Percentiles rank a stretch among this genome's conserved stretches.
Evolutionary conservation across 306 rosid species (phyloP).

Genomic region (Oemleria cerasiformis): DNA sequence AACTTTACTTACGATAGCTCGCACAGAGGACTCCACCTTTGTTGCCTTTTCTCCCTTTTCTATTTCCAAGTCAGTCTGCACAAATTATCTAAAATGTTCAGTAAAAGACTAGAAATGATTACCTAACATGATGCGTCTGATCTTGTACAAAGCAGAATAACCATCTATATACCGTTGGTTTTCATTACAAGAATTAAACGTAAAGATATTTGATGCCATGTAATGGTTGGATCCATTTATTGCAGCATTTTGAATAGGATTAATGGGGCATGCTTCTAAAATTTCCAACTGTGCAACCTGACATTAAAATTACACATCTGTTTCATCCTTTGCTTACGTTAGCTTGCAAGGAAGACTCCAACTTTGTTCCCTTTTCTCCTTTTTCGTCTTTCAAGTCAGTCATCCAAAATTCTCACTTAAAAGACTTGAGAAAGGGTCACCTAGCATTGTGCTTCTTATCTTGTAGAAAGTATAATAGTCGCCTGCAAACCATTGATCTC

Average conservation of each 20-base stretch:
- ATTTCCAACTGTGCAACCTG: constrained; percentile 35
- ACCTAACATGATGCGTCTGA: constrained; percentile 12
- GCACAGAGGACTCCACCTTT: constrained; percentile 13
- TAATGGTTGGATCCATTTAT: too few species aligned
- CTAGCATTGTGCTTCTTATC: constrained; percentile 12
- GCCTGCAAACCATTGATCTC: neutral
- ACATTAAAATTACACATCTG: constrained; percentile 36
- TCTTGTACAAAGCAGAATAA: neutral
- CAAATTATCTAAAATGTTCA: neutral
- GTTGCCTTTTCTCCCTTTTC: constrained; percentile 17
- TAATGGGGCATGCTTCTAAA: constrained; percentile 37
- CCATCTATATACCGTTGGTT: too few species aligned
- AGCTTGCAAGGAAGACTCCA: constrained; percentile 17
- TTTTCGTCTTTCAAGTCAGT: constrained; percentile 20
- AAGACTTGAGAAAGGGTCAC: neutral
- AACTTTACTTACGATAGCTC: neutral
- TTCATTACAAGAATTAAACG: too few species aligned
- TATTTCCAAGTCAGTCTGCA: constrained; percentile 32
- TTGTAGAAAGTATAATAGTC: constrained; percentile 13
- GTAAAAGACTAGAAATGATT: neutral
- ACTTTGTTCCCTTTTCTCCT: constrained; percentile 16
- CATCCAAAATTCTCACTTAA: constrained; percentile 9
- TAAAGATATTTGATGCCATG: too few species aligned
- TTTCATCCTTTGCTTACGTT: constrained; percentile 24
- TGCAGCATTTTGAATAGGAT: too few species aligned